Evolutionary conservation across 139 green algal genomes (phyloP), one percentile per base, ranked within the genome.

Genomic region (Gonium pectorale): DNA sequence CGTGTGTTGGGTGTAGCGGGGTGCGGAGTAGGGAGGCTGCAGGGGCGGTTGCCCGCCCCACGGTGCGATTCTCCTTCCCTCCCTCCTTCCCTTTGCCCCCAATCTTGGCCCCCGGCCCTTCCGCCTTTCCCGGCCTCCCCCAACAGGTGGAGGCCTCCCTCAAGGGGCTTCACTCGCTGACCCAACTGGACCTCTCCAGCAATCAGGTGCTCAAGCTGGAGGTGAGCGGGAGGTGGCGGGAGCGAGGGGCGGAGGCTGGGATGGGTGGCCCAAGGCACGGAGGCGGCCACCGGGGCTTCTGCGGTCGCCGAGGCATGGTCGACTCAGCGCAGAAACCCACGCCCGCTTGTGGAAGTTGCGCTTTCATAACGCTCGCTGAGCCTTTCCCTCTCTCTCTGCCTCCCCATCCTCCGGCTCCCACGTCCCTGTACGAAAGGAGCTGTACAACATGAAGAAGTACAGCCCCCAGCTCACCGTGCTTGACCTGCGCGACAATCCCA

Each of bases 371-470:
- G n/a, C n/a, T n/a, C n/a, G n/a, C n/a, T n/a, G n/a, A n/a, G n/a
- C n/a, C n/a, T n/a, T n/a, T n/a, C n/a, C n/a, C n/a, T n/a, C n/a
- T n/a, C n/a, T n/a, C n/a, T n/a, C n/a, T n/a, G n/a, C n/a, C n/a
- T n/a, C n/a, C n/a, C n/a, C n/a, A n/a, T n/a, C n/a, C n/a, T n/a
- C n/a, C n/a, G n/a, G n/a, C n/a, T n/a, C n/a, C n/a, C n/a, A n/a
- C n/a, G n/a, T n/a, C n/a, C n/a, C n/a, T n/a, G n/a, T 67, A 67
- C 41, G 17, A 27, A 86, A 94, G 66, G 92, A 94, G 67, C 60
- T 94, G 75, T 94, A 94, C 80, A 80, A 90, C n/a, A 71, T 95
- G 37, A 87, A 87, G 52, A 94, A 93, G 82, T 92, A 94, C 86
- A 70, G 77, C 19, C 81, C 83, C 5, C 80, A 89, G 59, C 81